A percentile compares a stretch with the other conserved stretches of the same genome.
Conservation (phyloP, 2,329 filamentous ascomycete genomes). For the Colletotrichum coccodes region DNA sequence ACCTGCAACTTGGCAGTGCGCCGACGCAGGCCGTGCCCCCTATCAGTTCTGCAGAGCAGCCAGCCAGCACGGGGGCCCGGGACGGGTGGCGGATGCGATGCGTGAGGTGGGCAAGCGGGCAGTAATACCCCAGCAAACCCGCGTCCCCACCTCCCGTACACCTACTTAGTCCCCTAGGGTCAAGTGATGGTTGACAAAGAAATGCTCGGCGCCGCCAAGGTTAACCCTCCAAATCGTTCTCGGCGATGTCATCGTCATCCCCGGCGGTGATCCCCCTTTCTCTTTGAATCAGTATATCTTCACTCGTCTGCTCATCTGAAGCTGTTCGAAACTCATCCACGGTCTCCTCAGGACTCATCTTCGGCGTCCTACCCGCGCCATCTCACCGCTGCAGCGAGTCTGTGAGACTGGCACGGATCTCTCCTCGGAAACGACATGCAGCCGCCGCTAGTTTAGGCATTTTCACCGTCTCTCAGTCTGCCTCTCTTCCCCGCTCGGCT, state of each 20-base stretch:
- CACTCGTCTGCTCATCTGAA: not conserved
- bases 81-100: not conserved
- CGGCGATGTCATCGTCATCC: not conserved
- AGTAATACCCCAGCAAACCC: not conserved
- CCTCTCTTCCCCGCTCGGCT: conserved; percentile 19
- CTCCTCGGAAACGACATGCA: conserved; percentile 30
- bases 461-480: conserved; percentile 1
- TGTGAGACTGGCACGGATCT: conserved; percentile 32
- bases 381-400: conserved; percentile 23
- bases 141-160: conserved; percentile 11
- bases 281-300: not conserved
- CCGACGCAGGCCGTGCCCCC: conserved; percentile 25
- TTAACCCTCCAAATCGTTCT: conserved; percentile 11
- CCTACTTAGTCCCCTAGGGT: not conserved
- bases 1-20: conserved; percentile 12
- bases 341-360: conserved; percentile 22
- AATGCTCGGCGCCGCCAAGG: conserved; percentile 7
- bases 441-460: conserved; percentile 27
- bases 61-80: not conserved
- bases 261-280: not conserved
- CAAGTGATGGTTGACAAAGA: not conserved
- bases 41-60: conserved; percentile 3
- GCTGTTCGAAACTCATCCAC: not conserved
- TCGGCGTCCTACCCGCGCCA: conserved; percentile 18
- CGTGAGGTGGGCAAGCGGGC: not conserved